These are phyloP conservation scores for Cichorium intybus DNA, from an alignment of 140 eudicot genomes.

Conservation along the genomic window DNA sequence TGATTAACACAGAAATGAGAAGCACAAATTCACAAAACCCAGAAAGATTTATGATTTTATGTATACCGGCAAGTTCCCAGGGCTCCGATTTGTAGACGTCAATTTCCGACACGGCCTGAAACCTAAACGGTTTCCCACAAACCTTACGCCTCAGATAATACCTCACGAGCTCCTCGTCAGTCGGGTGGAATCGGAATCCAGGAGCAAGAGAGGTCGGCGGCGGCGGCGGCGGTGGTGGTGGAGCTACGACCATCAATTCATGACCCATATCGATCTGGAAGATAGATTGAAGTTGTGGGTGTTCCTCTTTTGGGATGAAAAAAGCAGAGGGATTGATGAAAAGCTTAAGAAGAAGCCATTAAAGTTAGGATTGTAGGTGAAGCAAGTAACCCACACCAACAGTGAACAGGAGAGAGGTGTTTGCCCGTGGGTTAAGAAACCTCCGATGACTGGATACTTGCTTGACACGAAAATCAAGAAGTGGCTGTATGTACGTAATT, in stretches of 20 bases:
- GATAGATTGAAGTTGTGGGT: not conserved
- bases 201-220: slow-evolving; percentile 66
- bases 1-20: too few species aligned
- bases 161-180: slow-evolving; percentile 72
- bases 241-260: slow-evolving; percentile 26
- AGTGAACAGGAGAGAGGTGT: not conserved
- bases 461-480: slow-evolving; percentile 39
- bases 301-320: not conserved
- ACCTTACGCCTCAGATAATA: slow-evolving; percentile 61
- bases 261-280: slow-evolving; percentile 36
- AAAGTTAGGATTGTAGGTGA: slow-evolving; percentile 14
- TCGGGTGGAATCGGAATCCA: slow-evolving; percentile 76
- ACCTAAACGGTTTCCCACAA: slow-evolving; percentile 61
- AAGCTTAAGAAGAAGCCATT: not conserved
- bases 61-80: slow-evolving; percentile 70
- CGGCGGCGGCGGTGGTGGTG: slow-evolving; percentile 23
- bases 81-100: slow-evolving; percentile 86
- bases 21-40: too few species aligned
- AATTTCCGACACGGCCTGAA: slow-evolving; percentile 61
- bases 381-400: slow-evolving; percentile 12
- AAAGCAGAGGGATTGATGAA: not conserved
- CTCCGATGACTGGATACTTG: slow-evolving; percentile 29
- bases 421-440: slow-evolving; percentile 31
- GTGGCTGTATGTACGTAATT: not conserved
- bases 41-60: not conserved